Evolutionary conservation across 2,329 filamentous ascomycete genomes (phyloP), one percentile per base, ranked within the genome.

Genomic region (Aspergillus sp.): DNA sequence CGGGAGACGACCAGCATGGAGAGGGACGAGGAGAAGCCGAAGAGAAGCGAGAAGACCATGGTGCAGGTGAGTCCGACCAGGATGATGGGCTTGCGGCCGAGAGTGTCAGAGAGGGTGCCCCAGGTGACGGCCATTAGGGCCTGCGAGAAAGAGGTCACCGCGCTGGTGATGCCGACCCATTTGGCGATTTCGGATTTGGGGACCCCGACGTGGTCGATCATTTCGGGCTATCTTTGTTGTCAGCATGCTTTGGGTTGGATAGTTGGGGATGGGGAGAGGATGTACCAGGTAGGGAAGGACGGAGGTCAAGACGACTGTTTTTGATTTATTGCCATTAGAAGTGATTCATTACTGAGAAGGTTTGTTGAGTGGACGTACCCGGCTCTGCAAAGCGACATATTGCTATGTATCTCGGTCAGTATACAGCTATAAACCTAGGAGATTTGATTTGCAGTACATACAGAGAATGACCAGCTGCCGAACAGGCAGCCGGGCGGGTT

Each of bases 41-140:
- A 97, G 21, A 92, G 65, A 19, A 97, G 69, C 67, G 90, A 92
- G 43, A 89, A 89, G 0, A 88, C 72, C 91, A 97, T 96, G 48
- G 92, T 96, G 68, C 85, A 90, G 39, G 87, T 74, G 17, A 95
- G 80, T 0, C 91, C 92, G 7, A 84, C 71, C 13, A 98, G 81
- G 61, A 98, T 91, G 41, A 89, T 85, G 0, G 89, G 90, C 72
- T 97, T 97, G 58, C 94, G 86, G 19, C 94, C 95, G 63, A 91
- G 86, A 47, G 77, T 80, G 74, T 98, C 95, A 0, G 92, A 91
- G 2, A 89, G 84, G 65, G 87, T 84, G 5, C 92, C 89, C 91
- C 91, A 94, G 1, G 86, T 79, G 1, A 94, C 85, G 17, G 89
- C 90, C 5, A 89, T 91, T 17, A 85, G 53, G 66, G 88, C 89